Base-by-base conservation (phyloP, 2,329 filamentous ascomycete species). In the Escovopsis weberi region DNA sequence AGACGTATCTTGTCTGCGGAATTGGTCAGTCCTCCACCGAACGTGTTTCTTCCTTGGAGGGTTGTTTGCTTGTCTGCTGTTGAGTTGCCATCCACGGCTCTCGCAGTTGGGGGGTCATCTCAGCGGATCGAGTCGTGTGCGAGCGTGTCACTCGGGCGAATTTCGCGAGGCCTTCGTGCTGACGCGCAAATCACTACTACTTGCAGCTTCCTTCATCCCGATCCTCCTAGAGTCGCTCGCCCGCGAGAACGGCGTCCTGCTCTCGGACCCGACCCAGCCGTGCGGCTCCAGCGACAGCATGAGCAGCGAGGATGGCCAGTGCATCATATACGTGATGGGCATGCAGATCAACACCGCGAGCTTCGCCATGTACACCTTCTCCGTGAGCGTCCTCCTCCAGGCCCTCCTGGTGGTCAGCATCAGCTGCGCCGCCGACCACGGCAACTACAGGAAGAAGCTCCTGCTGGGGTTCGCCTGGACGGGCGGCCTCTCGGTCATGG, bases 311-410 rank as follows among this genome's bases (percentile, higher is more conserved):
- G 66, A 68, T 36, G 71, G 70, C 39, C 85, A 93, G 58, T 98
- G 91, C 57, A 69, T 96, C 46, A 78, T 96, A 45, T 76, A 81
- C 49, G 68, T 96, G 5, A 66, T 94, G 23, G 89, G 89, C 6
- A 61, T 83, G 46, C 81, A 94, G 55, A 81, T 98, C 64, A 96
- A 96, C 62, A 95, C 89, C 1, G 88, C 89, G 33, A 93, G 85
- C 60, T 95, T 96, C 60, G 89, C 87, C 58, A 94, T 96, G 86
- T 96, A 96, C 64, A 95, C 87, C 2, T 98, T 98, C 62, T 94
- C 87, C 45, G 69, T 93, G 55, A 93, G 85, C 58, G 91, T 98
- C 2, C 62, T 95, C 18, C 61, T 95, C 10, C 91, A 98, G 59
- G 84, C 88, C 1, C 63, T 96, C 26, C 66, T 96, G 28, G 93